Percentiles rank a stretch among this genome's conserved stretches.
Evolutionary conservation across 768 basidiomycete genomes (phyloP).

Genomic region (Strobilomyces confusus): DNA sequence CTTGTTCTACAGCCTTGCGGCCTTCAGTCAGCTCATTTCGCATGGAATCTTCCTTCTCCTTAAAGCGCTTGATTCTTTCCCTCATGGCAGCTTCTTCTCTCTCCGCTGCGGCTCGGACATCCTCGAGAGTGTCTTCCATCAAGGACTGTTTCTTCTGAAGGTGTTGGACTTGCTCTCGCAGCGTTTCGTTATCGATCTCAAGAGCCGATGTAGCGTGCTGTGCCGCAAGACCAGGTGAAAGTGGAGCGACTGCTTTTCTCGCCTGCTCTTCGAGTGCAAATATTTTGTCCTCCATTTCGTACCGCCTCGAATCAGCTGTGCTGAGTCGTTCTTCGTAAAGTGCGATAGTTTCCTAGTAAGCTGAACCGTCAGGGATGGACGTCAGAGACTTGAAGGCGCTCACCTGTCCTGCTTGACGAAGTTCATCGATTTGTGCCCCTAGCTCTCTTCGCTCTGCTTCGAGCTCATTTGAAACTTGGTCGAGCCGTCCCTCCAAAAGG

Average conservation of each 20-base stretch:
- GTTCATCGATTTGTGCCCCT: conserved; percentile 71
- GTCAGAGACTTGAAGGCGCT: conserved; percentile 12
- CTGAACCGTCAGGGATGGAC: not conserved
- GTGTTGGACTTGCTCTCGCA: conserved; percentile 87
- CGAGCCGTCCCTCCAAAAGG: conserved; percentile 46
- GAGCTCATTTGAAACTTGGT: conserved; percentile 42
- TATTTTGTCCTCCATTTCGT: conserved; percentile 72
- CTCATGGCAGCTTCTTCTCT: conserved; percentile 63
- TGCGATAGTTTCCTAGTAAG: conserved; percentile 80
- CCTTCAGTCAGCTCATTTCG: conserved; percentile 68
- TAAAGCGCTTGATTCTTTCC: conserved; percentile 61
- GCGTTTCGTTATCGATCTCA: conserved; percentile 92
- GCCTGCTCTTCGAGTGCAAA: conserved; percentile 53
- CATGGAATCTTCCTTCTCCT: conserved; percentile 68
- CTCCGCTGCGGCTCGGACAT: conserved; percentile 65
- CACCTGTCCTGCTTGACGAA: conserved; percentile 87
- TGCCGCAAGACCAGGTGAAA: conserved; percentile 33
- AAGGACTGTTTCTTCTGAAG: conserved; percentile 69
- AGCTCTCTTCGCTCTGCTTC: conserved; percentile 66
- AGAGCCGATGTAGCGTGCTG: conserved; percentile 61
- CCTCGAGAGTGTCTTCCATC: conserved; percentile 85
- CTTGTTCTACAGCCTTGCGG: conserved; percentile 60
- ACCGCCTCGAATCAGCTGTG: conserved; percentile 62
- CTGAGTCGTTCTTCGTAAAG: conserved; percentile 89
- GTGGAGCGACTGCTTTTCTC: conserved; percentile 27